These are phyloP conservation scores for Neopestalotiopsis clavispora DNA, from an alignment of 2,329 filamentous ascomycete species.

Conservation along the genomic window DNA sequence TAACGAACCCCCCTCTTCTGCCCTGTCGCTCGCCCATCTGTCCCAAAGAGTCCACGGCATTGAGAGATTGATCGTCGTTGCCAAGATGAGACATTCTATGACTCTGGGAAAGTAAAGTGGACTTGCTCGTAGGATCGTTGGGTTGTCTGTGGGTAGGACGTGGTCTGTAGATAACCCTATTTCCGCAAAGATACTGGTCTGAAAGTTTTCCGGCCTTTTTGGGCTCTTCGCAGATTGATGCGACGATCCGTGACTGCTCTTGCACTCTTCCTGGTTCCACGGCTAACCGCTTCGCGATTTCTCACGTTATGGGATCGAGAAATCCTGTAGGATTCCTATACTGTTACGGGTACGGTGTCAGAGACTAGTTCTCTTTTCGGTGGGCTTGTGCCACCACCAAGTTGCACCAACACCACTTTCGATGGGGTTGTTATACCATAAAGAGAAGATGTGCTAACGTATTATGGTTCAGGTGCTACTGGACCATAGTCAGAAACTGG, in stretches of 20 bases:
- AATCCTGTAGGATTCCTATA: neutral
- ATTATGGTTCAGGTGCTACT: neutral
- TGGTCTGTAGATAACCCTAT: neutral
- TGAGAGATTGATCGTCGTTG: neutral
- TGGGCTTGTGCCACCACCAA: neutral
- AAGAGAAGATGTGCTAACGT: neutral
- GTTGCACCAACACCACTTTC: neutral
- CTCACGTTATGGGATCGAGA: neutral
- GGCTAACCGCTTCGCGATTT: conserved; percentile 2
- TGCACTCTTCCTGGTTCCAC: neutral
- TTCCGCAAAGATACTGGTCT: neutral
- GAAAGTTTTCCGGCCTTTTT: neutral
- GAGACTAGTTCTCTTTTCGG: neutral
- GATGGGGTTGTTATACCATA: neutral
- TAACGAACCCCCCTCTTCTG: neutral
- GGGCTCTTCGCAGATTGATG: neutral
- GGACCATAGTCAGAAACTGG: neutral
- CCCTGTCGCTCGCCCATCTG: neutral
- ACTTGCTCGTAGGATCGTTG: too few relatives aligned
- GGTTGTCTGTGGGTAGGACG: neutral
- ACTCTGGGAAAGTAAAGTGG: too few relatives aligned
- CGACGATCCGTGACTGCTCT: neutral
- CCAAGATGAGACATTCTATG: too few relatives aligned
- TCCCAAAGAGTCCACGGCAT: neutral
- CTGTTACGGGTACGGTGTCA: neutral